Evolutionary conservation across 1,139 yeast species (phyloP), one percentile per base, ranked within the genome.

Genomic region (Zygoascus sp.): DNA sequence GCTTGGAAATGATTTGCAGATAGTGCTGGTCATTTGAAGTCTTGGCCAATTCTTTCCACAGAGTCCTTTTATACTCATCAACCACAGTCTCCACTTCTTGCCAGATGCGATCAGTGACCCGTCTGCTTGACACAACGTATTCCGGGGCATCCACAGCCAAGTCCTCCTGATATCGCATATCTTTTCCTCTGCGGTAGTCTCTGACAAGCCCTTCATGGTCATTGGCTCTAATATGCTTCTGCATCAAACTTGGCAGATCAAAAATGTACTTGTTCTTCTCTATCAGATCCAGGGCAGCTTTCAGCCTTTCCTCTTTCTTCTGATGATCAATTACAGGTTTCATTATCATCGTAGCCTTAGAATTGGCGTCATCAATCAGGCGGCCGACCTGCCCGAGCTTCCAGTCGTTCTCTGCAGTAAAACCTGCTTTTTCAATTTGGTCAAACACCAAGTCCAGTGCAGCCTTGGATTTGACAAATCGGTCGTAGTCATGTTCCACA

Each of bases 391-490:
- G 48, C 7, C 48, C 57, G 28, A 67, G 53, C 3, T 71, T 69
- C 62, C 65, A 67, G 13, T 59, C 64, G 9, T 62, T 53, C 19
- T 69, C 73, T 23, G 70, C 68, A 40, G 57, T 58, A 47, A 72
- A 61, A 5, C 74, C 74, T 22, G 67, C 56, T 36, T 63, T 57
- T 27, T 71, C 65, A 54, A 80, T 76, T 52, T 77, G 80, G 21
- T 66, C 68, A 51, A 78, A 74, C 2, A 81, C 79, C 27, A 74
- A 72, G 58, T 82, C 89, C 19, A 83, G 64, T 9, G 77, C 69
- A 15, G 83, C 77, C 63, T 92, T 92, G 47, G 90, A 80, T 57
- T 80, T 78, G 43, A 90, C 84, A 56, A 89, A 88, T 56, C 78
- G 75, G 47, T 80, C 77, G 60, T 81, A 89, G 61, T 90, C 92